These are phyloP conservation scores for Gossypium trilobum DNA, from an alignment of 441 rosid species.

Conservation along the genomic window DNA sequence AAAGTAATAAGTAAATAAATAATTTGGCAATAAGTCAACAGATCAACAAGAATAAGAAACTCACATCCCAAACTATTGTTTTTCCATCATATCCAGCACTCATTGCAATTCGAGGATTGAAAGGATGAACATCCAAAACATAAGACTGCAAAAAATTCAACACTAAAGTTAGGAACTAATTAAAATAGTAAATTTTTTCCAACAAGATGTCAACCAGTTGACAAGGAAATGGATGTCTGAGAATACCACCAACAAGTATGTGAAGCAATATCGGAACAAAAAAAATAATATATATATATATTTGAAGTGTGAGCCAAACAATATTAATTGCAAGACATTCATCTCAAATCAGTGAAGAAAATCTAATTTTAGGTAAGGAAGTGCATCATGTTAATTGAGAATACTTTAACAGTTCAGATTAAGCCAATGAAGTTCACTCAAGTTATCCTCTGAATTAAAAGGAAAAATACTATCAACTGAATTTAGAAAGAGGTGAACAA, in stretches of 20 bases:
- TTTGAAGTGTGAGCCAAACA: neutral
- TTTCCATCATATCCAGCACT: conserved; percentile 84
- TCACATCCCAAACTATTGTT: conserved; percentile 83
- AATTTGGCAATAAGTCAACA: neutral
- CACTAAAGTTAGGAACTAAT: conserved; percentile 20
- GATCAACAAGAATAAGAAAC: conserved; percentile 24
- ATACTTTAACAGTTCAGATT: conserved; percentile 2
- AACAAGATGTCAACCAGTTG: neutral
- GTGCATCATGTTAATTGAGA: neutral
- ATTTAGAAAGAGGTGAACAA: neutral
- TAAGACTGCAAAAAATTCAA: conserved; percentile 48
- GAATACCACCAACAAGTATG: neutral
- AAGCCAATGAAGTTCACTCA: neutral
- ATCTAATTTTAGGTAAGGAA: conserved; percentile 7
- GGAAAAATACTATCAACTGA: neutral
- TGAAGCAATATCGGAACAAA: neutral
- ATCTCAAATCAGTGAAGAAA: neutral
- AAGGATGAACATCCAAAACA: conserved; percentile 86
- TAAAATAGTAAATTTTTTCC: neutral
- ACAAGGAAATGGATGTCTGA: neutral
- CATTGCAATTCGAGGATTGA: conserved; percentile 79
- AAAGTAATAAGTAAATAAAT: conserved; percentile 13
- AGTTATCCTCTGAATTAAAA: neutral
- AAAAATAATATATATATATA: neutral
- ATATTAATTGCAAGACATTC: neutral